Evolutionary conservation across 441 rosid species (phyloP), one percentile per base, ranked within the genome.

Genomic region (Pelargonium citronellum): DNA sequence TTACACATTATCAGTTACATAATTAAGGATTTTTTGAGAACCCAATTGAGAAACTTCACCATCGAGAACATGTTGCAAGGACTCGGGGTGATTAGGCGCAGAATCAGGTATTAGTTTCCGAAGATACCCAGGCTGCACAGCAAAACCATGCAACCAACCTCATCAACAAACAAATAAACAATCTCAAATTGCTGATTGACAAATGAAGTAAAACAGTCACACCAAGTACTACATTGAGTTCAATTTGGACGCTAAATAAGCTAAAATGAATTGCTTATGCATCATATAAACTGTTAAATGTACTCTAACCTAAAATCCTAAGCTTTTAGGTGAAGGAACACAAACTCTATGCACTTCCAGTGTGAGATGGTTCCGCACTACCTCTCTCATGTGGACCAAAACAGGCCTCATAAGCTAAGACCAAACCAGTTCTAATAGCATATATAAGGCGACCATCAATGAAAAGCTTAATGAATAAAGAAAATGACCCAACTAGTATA

Each of bases 51-150:
- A 41, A 68, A 67, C 61, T 67, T 86, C 70, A 92, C 98, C 96
- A 72, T 90, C 83, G 66, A 92, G 92, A 78, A 92, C 86, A 69
- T 78, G 70, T 60, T 87, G 82, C 74, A 92, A 71, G 16, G 91
- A 81, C 55, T 87, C 89, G 7, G 95, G 95, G 20, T 57, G 82
- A 66, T 80, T 67, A 49, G 98, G 94, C 1, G 98, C 98, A 69
- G 90, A 81, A 81, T 83, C 83, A 2, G 95, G 95, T 67, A 92
- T 76, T 60, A 87, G 81, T 66, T 85, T 58, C 66, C 74, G 80
- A 13, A 92, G 88, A 77, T 90, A 92, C 22, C 96, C 96, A 51
- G 96, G 96, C 98, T 90, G 85, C 82, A 81, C 47, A 51, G 27
- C 55, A 64, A 70, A 71, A 71, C 16, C 7, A 51, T 39, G 39